Evolutionary conservation across 148 eudicot genomes (phyloP).

Genomic region (Pharnaceum exiguum): DNA sequence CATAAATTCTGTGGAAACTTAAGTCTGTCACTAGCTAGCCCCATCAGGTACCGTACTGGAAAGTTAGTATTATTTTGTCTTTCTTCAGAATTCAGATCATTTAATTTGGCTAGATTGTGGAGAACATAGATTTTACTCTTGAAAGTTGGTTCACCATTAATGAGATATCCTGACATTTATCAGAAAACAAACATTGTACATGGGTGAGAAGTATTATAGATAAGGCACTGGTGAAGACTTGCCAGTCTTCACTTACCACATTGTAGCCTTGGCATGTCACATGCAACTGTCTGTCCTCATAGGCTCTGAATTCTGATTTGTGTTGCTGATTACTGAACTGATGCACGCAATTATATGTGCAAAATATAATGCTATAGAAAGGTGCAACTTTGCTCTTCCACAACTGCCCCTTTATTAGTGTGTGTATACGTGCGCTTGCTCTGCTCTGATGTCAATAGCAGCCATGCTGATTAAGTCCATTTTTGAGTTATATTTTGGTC

Average conservation of each 20-base stretch:
- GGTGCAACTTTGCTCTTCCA: background rate
- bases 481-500: no score
- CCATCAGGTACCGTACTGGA: no score
- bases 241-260: constrained; percentile 15
- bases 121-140: background rate
- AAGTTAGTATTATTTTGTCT: no score
- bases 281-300: constrained; percentile 2
- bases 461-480: no score
- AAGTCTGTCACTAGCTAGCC: no score
- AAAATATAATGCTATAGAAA: background rate
- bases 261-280: constrained; percentile 21
- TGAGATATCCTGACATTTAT: constrained; percentile 18
- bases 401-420: background rate
- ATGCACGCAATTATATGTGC: background rate
- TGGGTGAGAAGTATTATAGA: background rate
- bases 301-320: background rate
- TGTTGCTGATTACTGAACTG: background rate
- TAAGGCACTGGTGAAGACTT: constrained; percentile 7
- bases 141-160: constrained; percentile 13
- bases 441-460: background rate
- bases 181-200: constrained; percentile 7
- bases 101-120: background rate
- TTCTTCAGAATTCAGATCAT: no score
- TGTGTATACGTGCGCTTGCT: no score
- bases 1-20: no score